Base-by-base conservation (phyloP, 2,329 filamentous ascomycete genomes). In the Xylariaceae sp. region DNA sequence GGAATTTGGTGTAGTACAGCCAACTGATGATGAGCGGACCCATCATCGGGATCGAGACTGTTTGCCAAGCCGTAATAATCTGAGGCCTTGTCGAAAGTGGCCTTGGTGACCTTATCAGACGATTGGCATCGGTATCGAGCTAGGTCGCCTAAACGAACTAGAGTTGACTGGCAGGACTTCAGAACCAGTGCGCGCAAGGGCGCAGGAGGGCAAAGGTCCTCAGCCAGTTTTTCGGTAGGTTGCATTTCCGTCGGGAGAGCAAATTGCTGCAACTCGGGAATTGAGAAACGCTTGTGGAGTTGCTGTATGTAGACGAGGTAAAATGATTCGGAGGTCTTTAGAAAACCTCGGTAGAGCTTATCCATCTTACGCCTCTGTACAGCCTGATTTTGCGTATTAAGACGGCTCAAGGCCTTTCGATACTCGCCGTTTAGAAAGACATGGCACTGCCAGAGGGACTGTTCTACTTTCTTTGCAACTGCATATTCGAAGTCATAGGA, bases 121-220 rank as follows among this genome's bases (percentile, higher is more conserved):
- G 91, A 79, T 69, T 94, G 90, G 51, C 82, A 81, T 51, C 93
- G 88, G 75, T 97, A 99, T 61, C 95, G 87, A 46, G 91, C 91
- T 44, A 99, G 81, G 72, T 99, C 95, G 29, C 95, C 95, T 8
- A 98, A 84, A 64, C 89, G 91, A 58, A 97, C 88, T 53, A 98
- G 80, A 4, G 90, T 92, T 53, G 87, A 85, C 75, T 96, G 90
- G 71, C 91, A 96, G 3, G 91, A 92, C 53, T 81, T 77, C 36
- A 91, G 78, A 54, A 96, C 83, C 62, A 81, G 76, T n/a, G 76
- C 73, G 58, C 82, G 81, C 47, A 91, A 74, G 11, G 81, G 70
- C 31, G 63, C 60, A 23, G 69, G 58, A 24, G 41, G 79, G 67
- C 39, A 81, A 73, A 54, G 80, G 74, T 63, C 78, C 72, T 62